phyloP scores from a whole-genome alignment of 768 basidiomycete species.

The Suillus brevipes region DNA sequence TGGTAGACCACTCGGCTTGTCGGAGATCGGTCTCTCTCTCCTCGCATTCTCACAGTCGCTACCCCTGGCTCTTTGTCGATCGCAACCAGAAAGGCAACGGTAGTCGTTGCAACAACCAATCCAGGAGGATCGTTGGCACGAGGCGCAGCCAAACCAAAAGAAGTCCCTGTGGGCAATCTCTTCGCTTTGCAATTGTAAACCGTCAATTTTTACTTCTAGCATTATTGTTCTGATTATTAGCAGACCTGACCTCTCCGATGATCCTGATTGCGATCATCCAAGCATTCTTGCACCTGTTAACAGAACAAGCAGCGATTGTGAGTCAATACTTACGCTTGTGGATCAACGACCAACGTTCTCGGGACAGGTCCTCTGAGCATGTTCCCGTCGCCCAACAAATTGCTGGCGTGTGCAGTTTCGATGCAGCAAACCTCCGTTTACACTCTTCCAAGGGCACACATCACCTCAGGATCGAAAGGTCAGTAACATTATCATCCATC shows the following conservation, averaged over 20 bases:
- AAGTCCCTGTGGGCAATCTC: constrained; percentile 48
- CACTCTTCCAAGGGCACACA: constrained; percentile 40
- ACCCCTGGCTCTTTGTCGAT: constrained; percentile 35
- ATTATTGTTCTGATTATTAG: constrained; percentile 2
- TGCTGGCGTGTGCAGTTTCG: constrained; percentile 55
- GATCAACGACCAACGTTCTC: constrained; percentile 2
- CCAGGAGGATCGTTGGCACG: constrained; percentile 42
- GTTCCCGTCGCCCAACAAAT: constrained; percentile 57
- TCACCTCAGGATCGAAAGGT: constrained; percentile 21
- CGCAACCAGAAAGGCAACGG: constrained; percentile 30
- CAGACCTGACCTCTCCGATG: constrained; percentile 56
- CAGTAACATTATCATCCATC: neutral
- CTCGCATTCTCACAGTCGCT: constrained; percentile 48
- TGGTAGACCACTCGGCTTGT: constrained; percentile 24
- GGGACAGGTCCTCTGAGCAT: constrained; percentile 58
- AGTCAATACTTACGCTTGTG: constrained; percentile 20
- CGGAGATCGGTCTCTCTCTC: constrained; percentile 42
- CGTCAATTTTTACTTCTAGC: neutral
- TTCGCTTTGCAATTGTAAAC: constrained; percentile 54
- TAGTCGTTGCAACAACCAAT: constrained; percentile 53
- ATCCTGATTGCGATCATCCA: constrained; percentile 50
- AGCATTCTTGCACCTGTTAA: constrained; percentile 45
- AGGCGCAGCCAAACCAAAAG: constrained; percentile 33
- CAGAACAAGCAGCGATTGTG: constrained; percentile 52
- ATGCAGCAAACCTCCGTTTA: constrained; percentile 46